Percentiles rank a stretch among this genome's conserved stretches.
Evolutionary conservation across 192 early-diverging fungal genomes (phyloP).

Genomic region (Chytriomyces confervae): DNA sequence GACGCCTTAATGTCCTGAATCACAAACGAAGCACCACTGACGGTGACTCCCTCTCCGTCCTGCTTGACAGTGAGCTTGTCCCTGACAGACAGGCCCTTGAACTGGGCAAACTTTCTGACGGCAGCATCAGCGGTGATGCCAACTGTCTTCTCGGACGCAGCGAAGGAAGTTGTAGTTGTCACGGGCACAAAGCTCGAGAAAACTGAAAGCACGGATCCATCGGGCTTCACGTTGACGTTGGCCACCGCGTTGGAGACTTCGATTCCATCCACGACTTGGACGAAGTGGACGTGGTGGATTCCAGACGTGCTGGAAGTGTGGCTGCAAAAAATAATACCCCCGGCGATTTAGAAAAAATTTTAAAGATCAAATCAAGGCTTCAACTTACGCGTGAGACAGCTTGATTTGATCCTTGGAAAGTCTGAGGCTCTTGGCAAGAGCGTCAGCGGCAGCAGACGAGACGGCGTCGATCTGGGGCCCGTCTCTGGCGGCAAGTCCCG

Average conservation of each 20-base stretch:
- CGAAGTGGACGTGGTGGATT: slow-evolving; percentile 65
- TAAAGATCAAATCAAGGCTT: too few relatives aligned
- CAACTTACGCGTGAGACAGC: background rate
- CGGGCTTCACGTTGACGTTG: slow-evolving; percentile 73
- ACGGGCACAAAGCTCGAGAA: background rate
- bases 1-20: background rate
- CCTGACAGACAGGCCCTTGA: background rate
- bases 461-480: background rate
- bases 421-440: background rate
- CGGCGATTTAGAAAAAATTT: too few relatives aligned
- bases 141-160: background rate
- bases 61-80: slow-evolving; percentile 5
- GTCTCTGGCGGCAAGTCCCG: background rate
- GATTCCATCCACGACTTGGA: slow-evolving; percentile 67
- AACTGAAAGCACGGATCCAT: slow-evolving; percentile 43
- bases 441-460: background rate
- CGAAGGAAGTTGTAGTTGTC: background rate
- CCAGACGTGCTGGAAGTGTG: background rate
- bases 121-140: slow-evolving; percentile 1
- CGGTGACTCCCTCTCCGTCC: background rate
- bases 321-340: too few relatives aligned
- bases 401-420: background rate
- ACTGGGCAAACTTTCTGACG: slow-evolving; percentile 6
- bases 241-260: slow-evolving; percentile 76
- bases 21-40: background rate